Conservation (phyloP, 2,329 filamentous ascomycete species). For the Verticillium nubilum region DNA sequence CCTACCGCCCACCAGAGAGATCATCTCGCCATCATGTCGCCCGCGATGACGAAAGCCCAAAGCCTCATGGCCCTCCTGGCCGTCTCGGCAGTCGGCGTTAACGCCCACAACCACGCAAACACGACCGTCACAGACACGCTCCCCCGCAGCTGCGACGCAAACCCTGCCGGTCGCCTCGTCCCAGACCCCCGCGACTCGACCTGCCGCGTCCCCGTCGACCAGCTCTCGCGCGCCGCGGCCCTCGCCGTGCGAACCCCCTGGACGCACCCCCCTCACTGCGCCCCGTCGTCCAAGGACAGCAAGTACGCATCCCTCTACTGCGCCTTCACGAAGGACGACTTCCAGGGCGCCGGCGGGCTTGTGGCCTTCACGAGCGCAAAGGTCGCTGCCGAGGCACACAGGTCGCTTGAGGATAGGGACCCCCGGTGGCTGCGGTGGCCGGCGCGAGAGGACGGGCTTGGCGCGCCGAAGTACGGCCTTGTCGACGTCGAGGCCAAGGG, state of each 20-base stretch:
- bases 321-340: constrained; percentile 10
- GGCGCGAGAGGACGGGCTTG: background rate
- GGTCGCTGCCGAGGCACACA: constrained; percentile 4
- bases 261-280: constrained; percentile 10
- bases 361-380: constrained; percentile 8
- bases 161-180: background rate
- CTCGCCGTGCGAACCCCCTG: background rate
- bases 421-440: background rate
- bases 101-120: background rate
- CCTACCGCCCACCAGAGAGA: background rate
- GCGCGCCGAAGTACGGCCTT: constrained; percentile 17
- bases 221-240: background rate
- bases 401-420: constrained; percentile 4
- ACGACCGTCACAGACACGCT: background rate
- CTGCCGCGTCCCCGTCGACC: background rate
- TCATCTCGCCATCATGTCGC: background rate
- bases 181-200: background rate
- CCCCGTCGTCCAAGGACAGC: background rate
- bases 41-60: background rate
- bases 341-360: constrained; percentile 6
- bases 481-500: constrained; percentile 21
- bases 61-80: background rate
- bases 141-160: background rate
- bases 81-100: background rate
- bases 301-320: background rate